These are phyloP conservation scores for Coniochaeta prunicola DNA, from an alignment of 2,329 filamentous ascomycete species.

Conservation along the genomic window DNA sequence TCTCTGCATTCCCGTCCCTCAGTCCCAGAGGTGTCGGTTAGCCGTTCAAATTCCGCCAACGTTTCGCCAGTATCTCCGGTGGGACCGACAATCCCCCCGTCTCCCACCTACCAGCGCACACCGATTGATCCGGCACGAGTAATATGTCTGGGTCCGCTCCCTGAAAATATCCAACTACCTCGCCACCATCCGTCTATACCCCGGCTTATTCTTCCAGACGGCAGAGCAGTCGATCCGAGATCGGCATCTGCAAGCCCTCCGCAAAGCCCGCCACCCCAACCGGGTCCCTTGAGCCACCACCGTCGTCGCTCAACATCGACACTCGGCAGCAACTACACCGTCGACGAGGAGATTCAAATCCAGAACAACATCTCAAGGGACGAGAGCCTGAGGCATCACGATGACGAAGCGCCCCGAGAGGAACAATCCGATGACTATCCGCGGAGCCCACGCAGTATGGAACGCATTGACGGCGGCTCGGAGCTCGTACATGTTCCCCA, in stretches of 20 bases:
- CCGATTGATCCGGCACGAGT: conserved; percentile 46
- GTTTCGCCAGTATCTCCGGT: conserved; percentile 16
- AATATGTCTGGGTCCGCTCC: conserved; percentile 47
- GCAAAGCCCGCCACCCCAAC: conserved; percentile 7
- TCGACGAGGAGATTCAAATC: conserved; percentile 36
- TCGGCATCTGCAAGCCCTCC: conserved; percentile 9
- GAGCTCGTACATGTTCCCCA: conserved; percentile 46
- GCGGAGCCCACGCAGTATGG: conserved; percentile 22
- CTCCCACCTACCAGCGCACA: conserved; percentile 33
- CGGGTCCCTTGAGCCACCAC: conserved; percentile 9
- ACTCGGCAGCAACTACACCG: conserved; percentile 50
- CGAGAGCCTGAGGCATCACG: conserved; percentile 9
- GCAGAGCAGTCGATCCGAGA: conserved; percentile 6
- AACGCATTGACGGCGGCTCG: conserved; percentile 33
- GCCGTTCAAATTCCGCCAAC: conserved; percentile 19
- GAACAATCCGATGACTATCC: conserved; percentile 5
- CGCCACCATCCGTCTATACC: conserved; percentile 19
- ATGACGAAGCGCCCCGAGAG: conserved; percentile 1
- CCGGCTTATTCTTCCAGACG: conserved; percentile 18
- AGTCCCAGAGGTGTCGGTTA: conserved; percentile 12
- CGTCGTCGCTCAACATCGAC: conserved; percentile 30
- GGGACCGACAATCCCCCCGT: conserved; percentile 22
- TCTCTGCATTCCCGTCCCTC: conserved; percentile 10
- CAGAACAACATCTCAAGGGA: conserved; percentile 20
- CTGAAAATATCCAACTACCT: conserved; percentile 36